phyloP scores from a whole-genome alignment of 306 rosid genomes.

The Mimosa pudica region DNA sequence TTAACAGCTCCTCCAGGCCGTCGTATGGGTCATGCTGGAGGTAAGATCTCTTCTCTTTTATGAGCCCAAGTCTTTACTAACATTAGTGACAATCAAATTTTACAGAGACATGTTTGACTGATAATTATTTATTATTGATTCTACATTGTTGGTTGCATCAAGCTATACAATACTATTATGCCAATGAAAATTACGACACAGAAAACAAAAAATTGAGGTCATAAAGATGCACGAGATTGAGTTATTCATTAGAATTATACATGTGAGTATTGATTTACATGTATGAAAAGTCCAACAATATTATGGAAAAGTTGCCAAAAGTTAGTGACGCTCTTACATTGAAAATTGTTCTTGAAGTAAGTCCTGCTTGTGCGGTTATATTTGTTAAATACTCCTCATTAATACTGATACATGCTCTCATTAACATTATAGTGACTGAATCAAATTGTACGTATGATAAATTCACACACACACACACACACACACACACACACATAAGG shows the following conservation, averaged over 20 bases:
- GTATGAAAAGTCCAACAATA: neutral
- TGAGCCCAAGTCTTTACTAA: neutral
- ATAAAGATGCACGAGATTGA: neutral
- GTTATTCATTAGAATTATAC: neutral
- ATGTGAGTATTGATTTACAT: neutral
- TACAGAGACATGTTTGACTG: neutral
- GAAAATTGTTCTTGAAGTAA: neutral
- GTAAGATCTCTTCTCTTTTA: conserved; percentile 38
- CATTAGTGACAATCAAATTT: neutral
- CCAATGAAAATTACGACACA: neutral
- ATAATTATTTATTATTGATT: neutral
- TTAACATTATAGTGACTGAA: neutral
- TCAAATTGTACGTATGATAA: neutral
- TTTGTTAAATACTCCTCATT: neutral
- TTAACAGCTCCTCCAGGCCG: conserved; percentile 99
- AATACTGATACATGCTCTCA: neutral
- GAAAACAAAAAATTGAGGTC: neutral
- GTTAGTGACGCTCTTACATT: neutral
- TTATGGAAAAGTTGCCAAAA: neutral
- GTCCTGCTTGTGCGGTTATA: neutral
- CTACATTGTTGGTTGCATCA: neutral
- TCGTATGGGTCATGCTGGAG: conserved; percentile 99
- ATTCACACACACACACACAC: no score
- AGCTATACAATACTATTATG: neutral
- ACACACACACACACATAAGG: no score